Base-by-base conservation (phyloP, 2,329 filamentous ascomycete species). In the Alternaria ethzedia region DNA sequence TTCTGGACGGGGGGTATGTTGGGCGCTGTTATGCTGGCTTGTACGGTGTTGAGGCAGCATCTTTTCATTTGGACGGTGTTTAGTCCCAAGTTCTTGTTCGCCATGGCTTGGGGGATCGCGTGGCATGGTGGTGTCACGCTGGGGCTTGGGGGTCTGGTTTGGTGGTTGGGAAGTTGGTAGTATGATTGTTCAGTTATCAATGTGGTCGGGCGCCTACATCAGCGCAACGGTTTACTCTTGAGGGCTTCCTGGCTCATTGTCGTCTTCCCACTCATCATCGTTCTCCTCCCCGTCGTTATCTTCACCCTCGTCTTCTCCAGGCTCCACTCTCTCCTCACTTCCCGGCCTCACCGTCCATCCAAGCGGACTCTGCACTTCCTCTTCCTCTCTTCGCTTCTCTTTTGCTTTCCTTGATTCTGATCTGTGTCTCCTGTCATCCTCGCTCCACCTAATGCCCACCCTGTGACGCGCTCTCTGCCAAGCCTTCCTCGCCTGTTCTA, bases 21-120 rank as follows among this genome's bases (percentile, higher is more conserved):
- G 57, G 80, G 88, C 3, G 90, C 89, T 50, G 90, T 97, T 23
- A 98, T 98, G 95, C 88, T 86, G 13, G 94, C 95, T 15, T 99
- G 96, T 79, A 94, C 91, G 51, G 85, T 87, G 8, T 80, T 99
- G 75, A 85, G 95, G 69, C 93, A 92, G 28, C 96, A 99, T 84
- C 80, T 99, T 61, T 99, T 99, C 78, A 94, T 99, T 65, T 99
- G 96, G 96, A 98, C 95, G 1, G 96, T 99, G 11, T 99, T 99
- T 80, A 97, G 93, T 68, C 96, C 96, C 0, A 99, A 98, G 80
- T 98, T 94, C 79, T 82, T 99, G 69, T 99, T 97, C 78, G 92
- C 89, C 67, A 91, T 96, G 85, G 93, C 91, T 13, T 99, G 96
- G 96, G 89, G 87, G 66, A 75, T 95, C 49, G 92, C 88, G 8